Percentiles rank a stretch among this genome's conserved stretches.
phyloP scores from a whole-genome alignment of 306 rosid species.

The Rubus idaeus region DNA sequence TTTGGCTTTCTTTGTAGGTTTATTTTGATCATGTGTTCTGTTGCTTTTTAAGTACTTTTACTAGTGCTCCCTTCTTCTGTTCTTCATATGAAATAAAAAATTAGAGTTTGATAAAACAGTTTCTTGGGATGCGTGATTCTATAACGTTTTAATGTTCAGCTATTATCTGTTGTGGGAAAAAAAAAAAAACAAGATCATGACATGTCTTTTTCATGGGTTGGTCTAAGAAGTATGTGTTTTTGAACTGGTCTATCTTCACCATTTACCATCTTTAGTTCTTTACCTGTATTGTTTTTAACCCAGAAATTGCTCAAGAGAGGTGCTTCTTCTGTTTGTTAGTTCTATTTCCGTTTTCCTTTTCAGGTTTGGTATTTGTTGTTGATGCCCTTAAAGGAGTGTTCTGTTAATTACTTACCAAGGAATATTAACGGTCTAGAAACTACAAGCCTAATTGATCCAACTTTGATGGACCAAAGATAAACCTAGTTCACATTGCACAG shows the following conservation, averaged over 20 bases:
- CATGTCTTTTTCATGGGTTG: neutral
- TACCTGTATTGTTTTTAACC: neutral
- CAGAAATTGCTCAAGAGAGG: neutral
- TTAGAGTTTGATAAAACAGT: too few species aligned
- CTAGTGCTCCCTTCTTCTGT: neutral
- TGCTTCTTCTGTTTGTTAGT: neutral
- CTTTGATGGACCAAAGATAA: neutral
- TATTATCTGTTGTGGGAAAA: too few species aligned
- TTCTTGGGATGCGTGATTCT: too few species aligned
- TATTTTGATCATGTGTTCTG: neutral
- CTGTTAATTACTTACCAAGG: neutral
- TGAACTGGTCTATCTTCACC: neutral
- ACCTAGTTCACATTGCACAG: neutral
- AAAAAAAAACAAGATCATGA: too few species aligned
- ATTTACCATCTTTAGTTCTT: neutral
- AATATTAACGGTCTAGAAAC: neutral
- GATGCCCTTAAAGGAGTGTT: neutral
- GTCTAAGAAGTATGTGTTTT: neutral
- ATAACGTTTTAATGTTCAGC: too few species aligned
- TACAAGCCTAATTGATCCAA: neutral
- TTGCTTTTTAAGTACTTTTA: constrained; percentile 10
- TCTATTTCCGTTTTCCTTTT: neutral
- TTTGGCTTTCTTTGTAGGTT: neutral
- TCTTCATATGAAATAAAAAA: neutral
- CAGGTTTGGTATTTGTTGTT: neutral